Percentiles rank a stretch among this genome's conserved stretches.
Conservation (phyloP, 805 yeast genomes). For the Peterozyma toletana region DNA sequence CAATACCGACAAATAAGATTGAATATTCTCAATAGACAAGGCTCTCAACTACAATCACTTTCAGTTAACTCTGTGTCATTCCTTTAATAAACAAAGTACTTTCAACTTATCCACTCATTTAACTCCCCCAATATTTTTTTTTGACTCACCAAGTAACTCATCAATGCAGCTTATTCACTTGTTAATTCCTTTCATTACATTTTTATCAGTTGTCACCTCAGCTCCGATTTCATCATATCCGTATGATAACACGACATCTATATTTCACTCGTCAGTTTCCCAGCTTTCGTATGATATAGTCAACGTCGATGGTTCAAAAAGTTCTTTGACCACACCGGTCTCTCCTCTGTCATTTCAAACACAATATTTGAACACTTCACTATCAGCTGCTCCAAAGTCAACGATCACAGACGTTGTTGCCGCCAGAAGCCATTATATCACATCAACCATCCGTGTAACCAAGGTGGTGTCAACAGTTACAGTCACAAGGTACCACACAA, state of each 20-base stretch:
- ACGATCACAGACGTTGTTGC: not conserved
- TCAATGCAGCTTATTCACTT: too few species aligned
- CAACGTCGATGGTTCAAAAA: slow-evolving; percentile 7
- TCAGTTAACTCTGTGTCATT: too few species aligned
- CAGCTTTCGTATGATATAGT: slow-evolving; percentile 6
- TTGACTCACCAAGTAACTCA: too few species aligned
- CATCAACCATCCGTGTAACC: not conserved
- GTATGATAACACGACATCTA: not conserved
- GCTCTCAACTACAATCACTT: too few species aligned
- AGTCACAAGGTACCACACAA: not conserved
- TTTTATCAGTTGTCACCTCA: not conserved
- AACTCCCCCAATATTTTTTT: too few species aligned
- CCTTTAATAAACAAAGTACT: too few species aligned
- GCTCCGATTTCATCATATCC: slow-evolving; percentile 1
- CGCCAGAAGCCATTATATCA: not conserved
- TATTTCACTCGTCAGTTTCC: not conserved
- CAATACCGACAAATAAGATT: too few species aligned
- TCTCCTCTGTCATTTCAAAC: not conserved
- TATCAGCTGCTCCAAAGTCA: not conserved
- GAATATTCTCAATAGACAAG: too few species aligned
- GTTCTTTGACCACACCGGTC: not conserved
- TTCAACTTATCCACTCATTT: too few species aligned
- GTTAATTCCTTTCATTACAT: too few species aligned
- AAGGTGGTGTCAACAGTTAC: not conserved
- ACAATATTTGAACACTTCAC: not conserved